A percentile compares a stretch with the other conserved stretches of the same genome.
These are phyloP conservation scores for Eutrema japonicum DNA, from an alignment of 345 rosid genomes.

Conservation along the genomic window DNA sequence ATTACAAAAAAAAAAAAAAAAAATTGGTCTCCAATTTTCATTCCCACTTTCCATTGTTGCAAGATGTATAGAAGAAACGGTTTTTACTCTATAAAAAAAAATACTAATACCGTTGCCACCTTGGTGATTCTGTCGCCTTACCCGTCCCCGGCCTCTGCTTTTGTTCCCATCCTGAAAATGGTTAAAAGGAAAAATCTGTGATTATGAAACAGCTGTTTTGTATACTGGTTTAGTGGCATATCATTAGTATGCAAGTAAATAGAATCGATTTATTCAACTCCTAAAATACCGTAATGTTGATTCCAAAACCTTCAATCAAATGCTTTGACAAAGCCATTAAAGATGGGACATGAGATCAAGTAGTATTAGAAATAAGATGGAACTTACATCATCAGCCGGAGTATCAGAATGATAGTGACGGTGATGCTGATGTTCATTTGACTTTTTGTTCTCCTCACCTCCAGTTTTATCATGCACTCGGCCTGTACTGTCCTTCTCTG, in stretches of 20 bases:
- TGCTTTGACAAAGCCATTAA: background rate
- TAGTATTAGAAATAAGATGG: background rate
- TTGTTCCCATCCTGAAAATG: constrained; percentile 61
- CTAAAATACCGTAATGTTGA: constrained; percentile 7
- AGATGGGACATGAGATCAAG: background rate
- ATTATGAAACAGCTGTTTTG: background rate
- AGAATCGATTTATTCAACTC: background rate
- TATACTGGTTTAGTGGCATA: background rate
- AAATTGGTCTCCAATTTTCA: background rate
- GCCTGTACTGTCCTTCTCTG: constrained; percentile 54
- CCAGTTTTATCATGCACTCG: constrained; percentile 52
- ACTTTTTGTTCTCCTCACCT: constrained; percentile 55
- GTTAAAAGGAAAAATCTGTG: background rate
- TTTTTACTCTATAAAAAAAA: background rate
- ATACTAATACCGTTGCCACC: constrained; percentile 59
- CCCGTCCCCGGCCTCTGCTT: constrained; percentile 54
- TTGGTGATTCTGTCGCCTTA: constrained; percentile 59
- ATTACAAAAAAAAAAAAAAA: background rate
- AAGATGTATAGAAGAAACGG: background rate
- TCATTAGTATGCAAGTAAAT: constrained; percentile 7
- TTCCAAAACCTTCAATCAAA: constrained; percentile 2
- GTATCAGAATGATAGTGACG: constrained; percentile 52
- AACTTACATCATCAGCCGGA: constrained; percentile 65
- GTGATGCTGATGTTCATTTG: constrained; percentile 50
- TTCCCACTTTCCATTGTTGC: background rate